Evolutionary conservation across 1,284 basidiomycete genomes (phyloP), one percentile per base, ranked within the genome.

Genomic region (Puccinia novopanici): DNA sequence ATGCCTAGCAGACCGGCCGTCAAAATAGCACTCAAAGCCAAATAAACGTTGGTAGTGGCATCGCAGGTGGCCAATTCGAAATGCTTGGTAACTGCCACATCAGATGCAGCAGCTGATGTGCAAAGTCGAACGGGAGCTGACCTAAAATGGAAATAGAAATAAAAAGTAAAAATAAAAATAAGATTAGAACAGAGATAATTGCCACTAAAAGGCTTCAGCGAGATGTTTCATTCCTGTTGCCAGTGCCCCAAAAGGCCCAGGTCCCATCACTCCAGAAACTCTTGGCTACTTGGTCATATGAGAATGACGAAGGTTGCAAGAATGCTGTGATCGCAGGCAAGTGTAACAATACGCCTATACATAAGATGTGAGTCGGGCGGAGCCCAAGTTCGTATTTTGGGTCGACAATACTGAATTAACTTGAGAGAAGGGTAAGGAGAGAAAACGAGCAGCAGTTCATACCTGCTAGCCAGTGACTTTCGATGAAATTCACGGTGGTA

Each of bases 401-500:
- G n/a, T 52, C 4, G 9, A 4, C 19, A 4, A 19, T 52, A 52
- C 17, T 13, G 19, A 34, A 24, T 42, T 74, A 40, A 42, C 5
- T 55, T 59, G n/a, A 24, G 40, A 63, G n/a, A 63, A 42, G 19
- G 27, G 22, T 45, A 48, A 40, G 34, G 37, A 54, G 48, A 50
- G 45, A 0, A 45, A 65, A 27, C 15, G 15, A 6, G 3, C 40
- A 12, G 30, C 19, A 9, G 27, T 24, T n/a, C 76, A 27, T 57
- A 79, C 76, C 76, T 27, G 76, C 76, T 17, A 79, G 55, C 76
- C 76, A 79, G 63, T 79, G 67, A 55, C 76, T 79, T 61, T 79
- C 67, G 55, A 79, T 61, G 34, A 79, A 52, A 45, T 71, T 79
- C 24, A 79, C 34, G 19, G 54, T 57, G 37, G 76, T 13, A 52